Conservation (phyloP, 2,329 filamentous ascomycete genomes). For the Calonectria hawksworthii region DNA sequence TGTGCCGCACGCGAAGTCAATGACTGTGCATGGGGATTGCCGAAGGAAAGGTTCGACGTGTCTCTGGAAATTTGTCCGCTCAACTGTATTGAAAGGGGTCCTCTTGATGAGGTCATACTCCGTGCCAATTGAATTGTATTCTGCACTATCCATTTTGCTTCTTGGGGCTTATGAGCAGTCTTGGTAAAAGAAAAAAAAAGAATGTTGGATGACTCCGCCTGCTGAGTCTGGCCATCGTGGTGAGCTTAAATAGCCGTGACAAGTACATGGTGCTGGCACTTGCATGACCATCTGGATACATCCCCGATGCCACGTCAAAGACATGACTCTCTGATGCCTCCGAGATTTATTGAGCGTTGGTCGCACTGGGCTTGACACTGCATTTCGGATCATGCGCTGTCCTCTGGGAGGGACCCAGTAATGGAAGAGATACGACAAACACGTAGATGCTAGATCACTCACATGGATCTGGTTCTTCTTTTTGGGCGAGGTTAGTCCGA, state of each 20-base stretch:
- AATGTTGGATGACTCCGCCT: not conserved
- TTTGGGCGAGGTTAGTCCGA: too few species aligned
- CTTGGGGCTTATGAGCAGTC: too few species aligned
- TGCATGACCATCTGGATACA: not conserved
- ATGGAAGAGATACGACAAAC: too few species aligned
- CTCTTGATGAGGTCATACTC: not conserved
- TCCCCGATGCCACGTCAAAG: not conserved
- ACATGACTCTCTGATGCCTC: not conserved
- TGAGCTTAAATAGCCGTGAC: too few species aligned
- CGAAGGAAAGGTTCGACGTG: not conserved
- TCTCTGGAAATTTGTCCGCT: not conserved
- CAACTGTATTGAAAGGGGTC: not conserved
- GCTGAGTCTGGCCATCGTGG: not conserved
- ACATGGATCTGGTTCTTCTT: not conserved
- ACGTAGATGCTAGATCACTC: too few species aligned
- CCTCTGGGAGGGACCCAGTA: not conserved
- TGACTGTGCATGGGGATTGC: not conserved
- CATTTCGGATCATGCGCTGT: not conserved
- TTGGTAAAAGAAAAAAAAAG: not conserved
- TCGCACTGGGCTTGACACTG: not conserved
- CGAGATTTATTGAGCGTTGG: not conserved
- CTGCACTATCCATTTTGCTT: not conserved
- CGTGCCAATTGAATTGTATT: not conserved
- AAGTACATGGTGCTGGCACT: too few species aligned
- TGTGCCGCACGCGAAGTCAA: not conserved